These are phyloP conservation scores for Paramecium pentaurelia DNA, from an alignment of 73 alveolate species.

Conservation along the genomic window DNA sequence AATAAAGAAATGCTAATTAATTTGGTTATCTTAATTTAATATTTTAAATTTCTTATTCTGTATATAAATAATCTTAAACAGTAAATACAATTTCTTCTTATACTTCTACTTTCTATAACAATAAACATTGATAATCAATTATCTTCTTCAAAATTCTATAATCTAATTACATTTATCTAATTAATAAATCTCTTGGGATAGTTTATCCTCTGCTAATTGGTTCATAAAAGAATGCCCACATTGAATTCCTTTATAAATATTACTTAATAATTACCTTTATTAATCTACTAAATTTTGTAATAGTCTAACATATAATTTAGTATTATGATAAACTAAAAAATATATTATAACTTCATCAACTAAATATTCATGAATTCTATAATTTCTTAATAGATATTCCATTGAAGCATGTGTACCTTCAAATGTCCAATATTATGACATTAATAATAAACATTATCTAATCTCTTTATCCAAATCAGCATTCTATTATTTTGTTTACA, in stretches of 20 bases:
- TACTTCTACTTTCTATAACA: background rate
- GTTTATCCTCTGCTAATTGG: conserved; percentile 46
- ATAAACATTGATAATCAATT: background rate
- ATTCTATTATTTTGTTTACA: background rate
- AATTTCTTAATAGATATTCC: conserved; percentile 26
- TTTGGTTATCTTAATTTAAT: conserved; percentile 34
- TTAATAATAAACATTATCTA: background rate
- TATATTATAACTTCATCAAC: background rate
- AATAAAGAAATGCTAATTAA: background rate
- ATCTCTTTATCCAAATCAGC: background rate
- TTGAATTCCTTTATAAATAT: background rate
- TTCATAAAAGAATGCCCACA: conserved; percentile 42
- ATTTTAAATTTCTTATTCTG: background rate
- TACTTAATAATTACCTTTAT: background rate
- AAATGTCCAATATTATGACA: conserved; percentile 8
- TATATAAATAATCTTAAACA: background rate
- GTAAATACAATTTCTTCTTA: background rate
- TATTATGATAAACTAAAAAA: conserved; percentile 3
- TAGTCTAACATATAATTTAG: conserved; percentile 2
- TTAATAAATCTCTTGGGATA: background rate
- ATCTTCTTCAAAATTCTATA: background rate
- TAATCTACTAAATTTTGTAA: conserved; percentile 8
- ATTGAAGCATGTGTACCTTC: conserved; percentile 5
- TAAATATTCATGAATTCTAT: background rate
- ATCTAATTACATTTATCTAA: conserved; percentile 35